Evolutionary conservation across 2,329 filamentous ascomycete genomes (phyloP).

Genomic region (Cytospora schulzeri): DNA sequence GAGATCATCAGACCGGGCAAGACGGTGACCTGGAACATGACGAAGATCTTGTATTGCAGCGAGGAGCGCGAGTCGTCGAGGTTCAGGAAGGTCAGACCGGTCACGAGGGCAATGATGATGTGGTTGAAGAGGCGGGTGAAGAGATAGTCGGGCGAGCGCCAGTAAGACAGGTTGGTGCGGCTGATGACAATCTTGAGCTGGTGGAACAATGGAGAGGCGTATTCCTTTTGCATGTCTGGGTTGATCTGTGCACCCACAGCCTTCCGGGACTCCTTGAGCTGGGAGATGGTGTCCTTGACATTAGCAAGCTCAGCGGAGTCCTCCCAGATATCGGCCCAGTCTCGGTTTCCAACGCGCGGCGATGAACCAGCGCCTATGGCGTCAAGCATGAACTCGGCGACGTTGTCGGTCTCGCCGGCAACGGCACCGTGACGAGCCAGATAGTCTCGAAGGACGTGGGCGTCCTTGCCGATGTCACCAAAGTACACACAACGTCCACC

Average conservation of each 20-base stretch:
- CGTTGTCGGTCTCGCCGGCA: constrained; percentile 57
- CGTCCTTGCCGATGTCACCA: constrained; percentile 79
- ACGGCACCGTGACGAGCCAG: constrained; percentile 63
- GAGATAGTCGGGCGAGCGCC: constrained; percentile 85
- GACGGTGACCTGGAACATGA: constrained; percentile 88
- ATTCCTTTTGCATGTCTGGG: constrained; percentile 68
- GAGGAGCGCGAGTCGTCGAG: constrained; percentile 75
- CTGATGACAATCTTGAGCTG: constrained; percentile 76
- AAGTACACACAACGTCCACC: constrained; percentile 86
- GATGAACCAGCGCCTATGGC: constrained; percentile 76
- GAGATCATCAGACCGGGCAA: constrained; percentile 80
- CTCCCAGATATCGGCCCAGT: constrained; percentile 81
- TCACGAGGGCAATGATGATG: constrained; percentile 74
- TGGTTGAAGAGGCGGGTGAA: constrained; percentile 89
- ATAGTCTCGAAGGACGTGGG: constrained; percentile 67
- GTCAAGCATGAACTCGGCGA: constrained; percentile 82
- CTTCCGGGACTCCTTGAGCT: constrained; percentile 64
- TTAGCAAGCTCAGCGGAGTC: constrained; percentile 70
- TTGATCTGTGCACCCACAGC: constrained; percentile 45
- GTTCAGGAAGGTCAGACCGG: constrained; percentile 77
- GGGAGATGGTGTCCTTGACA: constrained; percentile 66
- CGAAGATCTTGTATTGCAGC: constrained; percentile 83
- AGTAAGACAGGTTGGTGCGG: constrained; percentile 78
- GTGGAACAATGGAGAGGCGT: constrained; percentile 76
- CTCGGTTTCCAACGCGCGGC: constrained; percentile 70